Conservation (phyloP, 345 rosid genomes). For the Lumnitzera littorea region DNA sequence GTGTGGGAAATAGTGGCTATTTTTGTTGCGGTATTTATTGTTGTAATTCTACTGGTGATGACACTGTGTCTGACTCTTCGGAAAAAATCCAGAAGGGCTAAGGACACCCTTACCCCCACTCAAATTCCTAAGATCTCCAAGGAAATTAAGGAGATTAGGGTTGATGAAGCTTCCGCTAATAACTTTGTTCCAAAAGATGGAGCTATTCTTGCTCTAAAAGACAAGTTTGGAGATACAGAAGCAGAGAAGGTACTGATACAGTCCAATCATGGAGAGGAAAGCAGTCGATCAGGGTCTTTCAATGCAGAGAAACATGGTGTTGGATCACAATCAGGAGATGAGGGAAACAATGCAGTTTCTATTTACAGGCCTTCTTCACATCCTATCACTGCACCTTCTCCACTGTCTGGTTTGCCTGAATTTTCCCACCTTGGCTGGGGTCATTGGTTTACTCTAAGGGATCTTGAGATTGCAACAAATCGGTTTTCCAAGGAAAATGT, state of each 20-base stretch:
- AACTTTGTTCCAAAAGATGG: conserved; percentile 7
- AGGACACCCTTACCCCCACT: conserved; percentile 7
- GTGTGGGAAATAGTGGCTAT: conserved; percentile 14
- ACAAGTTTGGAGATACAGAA: conserved; percentile 9
- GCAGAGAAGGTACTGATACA: conserved; percentile 12
- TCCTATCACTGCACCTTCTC: conserved; percentile 16
- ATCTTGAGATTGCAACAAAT: conserved; percentile 13
- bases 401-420: conserved; percentile 16
- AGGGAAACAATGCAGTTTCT: conserved; percentile 5
- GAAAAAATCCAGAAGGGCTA: conserved; percentile 12
- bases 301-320: conserved; percentile 14
- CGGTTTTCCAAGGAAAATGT: conserved; percentile 18
- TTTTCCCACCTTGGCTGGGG: conserved; percentile 21
- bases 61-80: conserved; percentile 9
- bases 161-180: conserved; percentile 10
- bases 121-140: conserved; percentile 13
- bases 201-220: conserved; percentile 4
- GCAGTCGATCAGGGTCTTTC: conserved; percentile 19
- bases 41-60: conserved; percentile 10
- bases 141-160: conserved; percentile 17
- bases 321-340: conserved; percentile 9
- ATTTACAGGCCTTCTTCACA: conserved; percentile 10
- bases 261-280: conserved; percentile 12
- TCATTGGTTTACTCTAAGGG: conserved; percentile 19
- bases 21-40: conserved; percentile 7